Evolutionary conservation across 1,284 basidiomycete genomes (phyloP).

Genomic region (Cutaneotrichosporon sp.): DNA sequence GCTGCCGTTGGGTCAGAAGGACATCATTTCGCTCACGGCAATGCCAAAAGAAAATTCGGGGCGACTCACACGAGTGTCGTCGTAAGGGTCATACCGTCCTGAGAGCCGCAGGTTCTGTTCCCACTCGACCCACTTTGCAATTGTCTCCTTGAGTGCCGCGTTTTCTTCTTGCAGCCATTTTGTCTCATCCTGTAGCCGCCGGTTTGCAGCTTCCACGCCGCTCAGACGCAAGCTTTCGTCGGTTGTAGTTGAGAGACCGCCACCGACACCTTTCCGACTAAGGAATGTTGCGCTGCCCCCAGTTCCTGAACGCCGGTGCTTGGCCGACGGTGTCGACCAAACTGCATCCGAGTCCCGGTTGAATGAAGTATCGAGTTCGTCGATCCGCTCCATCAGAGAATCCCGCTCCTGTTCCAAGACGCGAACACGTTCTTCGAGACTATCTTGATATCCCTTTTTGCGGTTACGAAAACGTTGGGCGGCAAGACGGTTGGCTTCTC

Average conservation of each 20-base stretch:
- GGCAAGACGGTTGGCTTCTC: constrained; percentile 43
- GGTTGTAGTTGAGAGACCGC: neutral
- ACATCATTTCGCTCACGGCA: neutral
- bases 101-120: constrained; percentile 1
- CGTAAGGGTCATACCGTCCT: neutral
- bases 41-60: neutral
- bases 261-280: neutral
- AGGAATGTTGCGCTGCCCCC: neutral
- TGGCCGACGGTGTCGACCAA: neutral
- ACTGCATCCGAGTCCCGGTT: neutral
- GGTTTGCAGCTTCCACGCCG: constrained; percentile 34
- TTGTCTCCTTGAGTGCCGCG: constrained; percentile 18
- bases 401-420: constrained; percentile 35
- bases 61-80: neutral
- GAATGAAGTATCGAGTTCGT: constrained; percentile 3
- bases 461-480: constrained; percentile 43
- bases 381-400: constrained; percentile 22
- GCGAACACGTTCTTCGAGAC: constrained; percentile 36
- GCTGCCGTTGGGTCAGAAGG: neutral
- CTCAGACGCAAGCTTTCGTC: constrained; percentile 30
- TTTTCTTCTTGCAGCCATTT: constrained; percentile 29
- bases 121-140: constrained; percentile 23
- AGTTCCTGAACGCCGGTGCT: neutral
- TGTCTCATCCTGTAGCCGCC: constrained; percentile 32
- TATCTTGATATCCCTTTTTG: constrained; percentile 46